Evolutionary conservation across 257 asterid species (phyloP), one percentile per base, ranked within the genome.

Genomic region (Solanum bulbocastanum): DNA sequence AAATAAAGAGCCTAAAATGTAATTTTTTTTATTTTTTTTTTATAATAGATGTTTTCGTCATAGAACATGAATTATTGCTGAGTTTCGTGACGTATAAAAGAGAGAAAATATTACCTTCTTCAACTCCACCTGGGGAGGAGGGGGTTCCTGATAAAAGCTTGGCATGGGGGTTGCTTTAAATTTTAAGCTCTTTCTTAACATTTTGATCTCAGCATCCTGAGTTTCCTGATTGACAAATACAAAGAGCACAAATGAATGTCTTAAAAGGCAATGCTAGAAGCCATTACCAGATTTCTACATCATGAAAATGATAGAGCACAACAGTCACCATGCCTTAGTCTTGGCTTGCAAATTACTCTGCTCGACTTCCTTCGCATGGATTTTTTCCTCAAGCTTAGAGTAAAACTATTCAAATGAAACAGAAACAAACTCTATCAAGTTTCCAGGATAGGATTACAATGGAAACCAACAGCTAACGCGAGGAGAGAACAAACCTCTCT

Each of bases 121-220:
- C 87, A 95, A 90, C 85, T 95, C 98, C 87, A 90, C 93, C 88
- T 93, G 94, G 5, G 95, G 94, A 86, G 97, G 98, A 40, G 94
- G 87, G 87, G 98, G 98, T 89, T 94, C 98, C 90, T 92, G 98
- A 88, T 95, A 95, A 92, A 95, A 95, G 92, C 91, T 95, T n/a
- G 98, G 98, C 98, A 95, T 93, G 11, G 98, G 98, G 79, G 94
- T 94, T 58, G 98, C 98, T 90, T 95, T 95, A 87, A 95, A 95
- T 84, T 87, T 92, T 92, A 95, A 90, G 76, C 89, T 92, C 88
- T 95, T 95, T 89, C 98, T 92, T 88, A 94, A 88, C 95, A 88
- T 91, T 92, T 88, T 95, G 84, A 95, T 90, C 91, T 95, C 97
- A 42, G 97, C 97, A 78, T 95, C 96, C 62, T 92, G 98, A 16